These are phyloP conservation scores for Neurospora sp. DNA, from an alignment of 495 filamentous ascomycete species.

Conservation along the genomic window DNA sequence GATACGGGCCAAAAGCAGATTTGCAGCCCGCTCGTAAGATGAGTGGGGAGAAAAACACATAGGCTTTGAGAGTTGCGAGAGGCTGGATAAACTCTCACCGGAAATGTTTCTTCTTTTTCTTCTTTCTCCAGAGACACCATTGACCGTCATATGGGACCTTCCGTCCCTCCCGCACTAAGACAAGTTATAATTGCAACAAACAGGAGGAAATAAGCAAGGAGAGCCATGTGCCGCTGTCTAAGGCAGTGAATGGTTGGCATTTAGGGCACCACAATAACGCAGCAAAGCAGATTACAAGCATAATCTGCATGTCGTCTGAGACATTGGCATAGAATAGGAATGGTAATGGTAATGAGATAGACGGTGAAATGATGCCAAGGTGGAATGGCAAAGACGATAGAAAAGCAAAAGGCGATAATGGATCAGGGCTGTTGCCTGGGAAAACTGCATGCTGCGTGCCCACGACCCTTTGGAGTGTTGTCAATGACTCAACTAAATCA, in stretches of 20 bases:
- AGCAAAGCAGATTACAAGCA: not conserved
- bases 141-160: not conserved
- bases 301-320: not conserved
- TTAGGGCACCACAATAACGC: not conserved
- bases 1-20: slow-evolving; percentile 40
- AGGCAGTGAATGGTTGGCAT: not conserved
- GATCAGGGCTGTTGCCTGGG: not conserved
- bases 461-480: not conserved
- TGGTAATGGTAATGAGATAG: not conserved
- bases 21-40: slow-evolving; percentile 22
- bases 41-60: not conserved
- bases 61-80: not conserved
- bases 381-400: not conserved
- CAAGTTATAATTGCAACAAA: not conserved
- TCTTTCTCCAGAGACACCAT: not conserved
- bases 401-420: not conserved
- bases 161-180: not conserved
- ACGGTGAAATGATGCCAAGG: not conserved
- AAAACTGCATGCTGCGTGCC: not conserved
- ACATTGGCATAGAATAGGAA: not conserved
- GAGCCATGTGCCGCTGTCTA: not conserved
- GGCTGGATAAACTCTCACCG: not conserved
- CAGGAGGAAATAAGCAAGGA: not conserved
- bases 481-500: not conserved
- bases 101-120: not conserved